Conservation (phyloP, 192 early-diverging fungal species). For the Coemansia sp. region DNA sequence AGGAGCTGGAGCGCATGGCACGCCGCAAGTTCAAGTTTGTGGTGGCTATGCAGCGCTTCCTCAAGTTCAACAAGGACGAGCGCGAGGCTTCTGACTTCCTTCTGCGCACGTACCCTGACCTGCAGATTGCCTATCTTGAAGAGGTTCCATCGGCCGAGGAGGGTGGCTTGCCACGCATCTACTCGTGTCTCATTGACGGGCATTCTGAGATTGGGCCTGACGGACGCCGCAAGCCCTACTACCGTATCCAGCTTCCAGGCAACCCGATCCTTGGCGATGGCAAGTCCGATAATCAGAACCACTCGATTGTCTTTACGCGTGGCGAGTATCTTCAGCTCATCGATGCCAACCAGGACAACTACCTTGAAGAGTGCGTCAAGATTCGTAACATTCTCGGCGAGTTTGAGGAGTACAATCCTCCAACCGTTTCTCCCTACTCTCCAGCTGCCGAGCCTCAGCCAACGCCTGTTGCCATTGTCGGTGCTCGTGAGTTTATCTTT, state of each 20-base stretch:
- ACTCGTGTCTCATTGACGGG: conserved; percentile 75
- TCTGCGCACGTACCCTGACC: conserved; percentile 70
- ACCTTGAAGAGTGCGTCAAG: conserved; percentile 88
- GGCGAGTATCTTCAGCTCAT: conserved; percentile 86
- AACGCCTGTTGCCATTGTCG: conserved; percentile 83
- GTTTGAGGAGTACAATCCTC: conserved; percentile 75
- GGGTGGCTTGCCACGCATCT: conserved; percentile 60
- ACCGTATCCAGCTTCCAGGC: conserved; percentile 75
- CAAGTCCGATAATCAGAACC: conserved; percentile 90
- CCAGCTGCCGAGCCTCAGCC: conserved; percentile 59
- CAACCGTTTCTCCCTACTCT: conserved; percentile 69
- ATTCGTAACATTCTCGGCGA: conserved; percentile 83
- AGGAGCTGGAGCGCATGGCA: conserved; percentile 67
- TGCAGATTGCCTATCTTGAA: conserved; percentile 81
- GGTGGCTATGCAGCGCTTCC: conserved; percentile 81
- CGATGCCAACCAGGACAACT: conserved; percentile 92
- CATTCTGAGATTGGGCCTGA: conserved; percentile 65
- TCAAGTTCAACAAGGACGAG: conserved; percentile 76
- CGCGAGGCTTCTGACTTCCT: conserved; percentile 75
- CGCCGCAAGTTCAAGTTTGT: conserved; percentile 82
- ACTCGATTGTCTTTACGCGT: conserved; percentile 79
- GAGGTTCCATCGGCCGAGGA: conserved; percentile 64
- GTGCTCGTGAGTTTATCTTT: conserved; percentile 84
- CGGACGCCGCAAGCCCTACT: conserved; percentile 77
- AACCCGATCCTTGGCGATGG: conserved; percentile 90